Base-by-base conservation (phyloP, 2,329 filamentous ascomycete genomes). In the Phaeosphaeriaceae sp. region DNA sequence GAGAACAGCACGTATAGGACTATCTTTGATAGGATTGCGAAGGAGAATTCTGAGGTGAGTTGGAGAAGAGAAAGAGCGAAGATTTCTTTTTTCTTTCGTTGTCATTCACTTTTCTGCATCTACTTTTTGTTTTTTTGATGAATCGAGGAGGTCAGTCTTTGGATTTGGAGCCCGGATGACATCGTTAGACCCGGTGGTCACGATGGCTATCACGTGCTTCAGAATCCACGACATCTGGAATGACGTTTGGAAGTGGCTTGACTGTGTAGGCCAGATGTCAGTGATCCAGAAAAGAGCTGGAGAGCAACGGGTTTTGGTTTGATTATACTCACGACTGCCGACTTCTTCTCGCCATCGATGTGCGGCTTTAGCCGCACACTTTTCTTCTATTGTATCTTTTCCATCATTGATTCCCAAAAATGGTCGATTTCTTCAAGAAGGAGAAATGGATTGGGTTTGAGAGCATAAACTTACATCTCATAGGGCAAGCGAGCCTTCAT, bases 401-500 rank as follows among this genome's bases (percentile, higher is more conserved):
- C n/a, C n/a, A n/a, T 22, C 19, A 7, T 40, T 6, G 20, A 2
- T 36, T 36, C 31, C 31, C 13, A 36, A 3, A 3, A 7, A 7
- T 36, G 31, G 31, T 13, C 31, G 31, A 36, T 7, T 36, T 36
- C 31, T 36, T 13, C 24, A 24, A 7, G 22, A 36, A 9, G 1
- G n/a, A 40, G 36, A 20, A 24, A 9, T 24, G 2, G 9, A 7
- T 40, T 48, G 10, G 50, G 27, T 48, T 19, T 20, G 52, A 31
- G 51, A 52, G 40, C 1, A 51, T 50, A 51, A 57, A 54, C 73
- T 76, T 54, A 76, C 67, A 31, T 48, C 9, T 19, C 10, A 15
- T 68, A 96, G 91, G 91, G 89, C 71, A 97, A 96, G 82, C 91
- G 94, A 68, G 82, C 96, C 70, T 97, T 98, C 82, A 95, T 99